Evolutionary conservation across 371 early-diverging fungal species (phyloP).

Genomic region (Lichtheimia ramosa): DNA sequence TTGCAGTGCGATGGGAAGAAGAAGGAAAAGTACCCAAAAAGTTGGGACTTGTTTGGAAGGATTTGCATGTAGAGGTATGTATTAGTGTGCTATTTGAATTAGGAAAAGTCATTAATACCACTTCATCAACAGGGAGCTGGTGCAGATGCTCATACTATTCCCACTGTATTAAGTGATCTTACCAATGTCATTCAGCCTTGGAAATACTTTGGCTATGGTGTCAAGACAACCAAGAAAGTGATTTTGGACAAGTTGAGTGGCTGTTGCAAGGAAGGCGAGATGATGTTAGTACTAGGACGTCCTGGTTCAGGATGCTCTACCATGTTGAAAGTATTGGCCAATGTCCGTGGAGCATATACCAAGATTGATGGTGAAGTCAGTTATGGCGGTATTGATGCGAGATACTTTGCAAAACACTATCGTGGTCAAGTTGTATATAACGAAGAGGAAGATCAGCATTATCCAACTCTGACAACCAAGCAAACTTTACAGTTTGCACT

Average conservation of each 20-base stretch:
- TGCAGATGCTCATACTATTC: constrained; percentile 39
- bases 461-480: constrained; percentile 65
- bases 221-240: constrained; percentile 6
- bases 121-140: constrained; percentile 26
- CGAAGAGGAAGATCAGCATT: constrained; percentile 73
- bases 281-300: constrained; percentile 71
- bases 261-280: constrained; percentile 65
- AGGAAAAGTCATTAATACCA: background rate
- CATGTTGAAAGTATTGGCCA: constrained; percentile 63
- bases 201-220: constrained; percentile 23
- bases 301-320: constrained; percentile 76
- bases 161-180: constrained; percentile 23
- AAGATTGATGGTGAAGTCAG: constrained; percentile 52
- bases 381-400: constrained; percentile 60
- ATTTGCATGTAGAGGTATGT: constrained; percentile 34
- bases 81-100: background rate
- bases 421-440: constrained; percentile 67
- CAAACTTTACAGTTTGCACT: constrained; percentile 69
- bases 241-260: constrained; percentile 62
- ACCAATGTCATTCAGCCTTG: constrained; percentile 23
- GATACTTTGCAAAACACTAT: constrained; percentile 50
- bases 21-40: constrained; percentile 31
- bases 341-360: constrained; percentile 59
- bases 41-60: constrained; percentile 52
- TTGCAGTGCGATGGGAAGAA: constrained; percentile 1